These are phyloP conservation scores for Candida ovalis DNA, from an alignment of 805 yeast species.

Conservation along the genomic window DNA sequence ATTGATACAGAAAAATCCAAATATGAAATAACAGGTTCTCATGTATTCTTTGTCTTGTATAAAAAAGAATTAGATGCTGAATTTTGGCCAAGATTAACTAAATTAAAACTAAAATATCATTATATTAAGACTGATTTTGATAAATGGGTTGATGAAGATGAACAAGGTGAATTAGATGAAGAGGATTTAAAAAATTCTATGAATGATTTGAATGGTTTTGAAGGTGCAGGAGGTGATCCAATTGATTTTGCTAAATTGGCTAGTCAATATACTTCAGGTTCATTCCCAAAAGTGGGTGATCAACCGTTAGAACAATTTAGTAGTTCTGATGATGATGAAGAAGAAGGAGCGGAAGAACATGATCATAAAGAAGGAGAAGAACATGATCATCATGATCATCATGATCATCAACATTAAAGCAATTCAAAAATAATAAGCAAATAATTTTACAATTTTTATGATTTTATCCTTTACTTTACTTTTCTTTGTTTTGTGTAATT, in stretches of 20 bases:
- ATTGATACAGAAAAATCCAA: slow-evolving; percentile 64
- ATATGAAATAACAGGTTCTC: slow-evolving; percentile 58
- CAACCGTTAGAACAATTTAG: slow-evolving; percentile 26
- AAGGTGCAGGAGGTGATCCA: slow-evolving; percentile 13
- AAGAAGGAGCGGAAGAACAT: slow-evolving; percentile 14
- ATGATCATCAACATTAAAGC: too few relatives aligned
- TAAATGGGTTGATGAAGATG: slow-evolving; percentile 98
- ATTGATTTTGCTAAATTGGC: slow-evolving; percentile 28
- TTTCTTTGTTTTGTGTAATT: neutral
- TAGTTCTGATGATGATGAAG: slow-evolving; percentile 29
- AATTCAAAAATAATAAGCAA: neutral
- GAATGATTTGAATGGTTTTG: slow-evolving; percentile 19
- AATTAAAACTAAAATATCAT: slow-evolving; percentile 74
- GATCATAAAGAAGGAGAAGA: slow-evolving; percentile 7
- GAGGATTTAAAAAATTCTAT: slow-evolving; percentile 28
- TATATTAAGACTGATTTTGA: slow-evolving; percentile 92
- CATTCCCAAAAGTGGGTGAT: slow-evolving; percentile 38
- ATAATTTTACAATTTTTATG: too few relatives aligned
- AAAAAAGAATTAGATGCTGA: slow-evolving; percentile 68
- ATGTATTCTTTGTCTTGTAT: slow-evolving; percentile 59
- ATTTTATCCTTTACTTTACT: neutral
- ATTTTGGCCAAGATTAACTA: slow-evolving; percentile 94
- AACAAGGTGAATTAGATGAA: slow-evolving; percentile 72
- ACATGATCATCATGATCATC: too few relatives aligned
- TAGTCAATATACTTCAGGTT: slow-evolving; percentile 43